Evolutionary conservation across 331 rosid species (phyloP), one percentile per base, ranked within the genome.

Genomic region (Telfairia occidentalis): DNA sequence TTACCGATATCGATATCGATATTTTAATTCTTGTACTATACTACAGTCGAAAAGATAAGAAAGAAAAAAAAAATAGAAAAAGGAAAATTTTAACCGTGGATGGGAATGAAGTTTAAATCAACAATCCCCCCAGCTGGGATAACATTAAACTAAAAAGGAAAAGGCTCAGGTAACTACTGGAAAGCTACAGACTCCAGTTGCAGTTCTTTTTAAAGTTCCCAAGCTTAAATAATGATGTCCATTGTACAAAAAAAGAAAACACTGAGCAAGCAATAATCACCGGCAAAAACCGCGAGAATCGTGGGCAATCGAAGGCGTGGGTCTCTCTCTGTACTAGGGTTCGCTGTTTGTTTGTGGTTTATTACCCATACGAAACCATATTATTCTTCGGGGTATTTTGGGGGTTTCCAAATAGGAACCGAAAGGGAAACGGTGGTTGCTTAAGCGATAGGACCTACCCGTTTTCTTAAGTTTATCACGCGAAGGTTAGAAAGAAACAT

Each of bases 321-420:
- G 71, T 64, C 71, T 64, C 71, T 64, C 71, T 64, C 30, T 64
- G 46, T 64, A 64, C 71, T 64, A 64, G 71, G 71, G 71, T 64
- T 64, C 70, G 49, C 42, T 37, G 71, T 64, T 64, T 64, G 49
- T 9, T 64, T 12, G 49, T 37, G 71, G 9, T 64, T 35, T 61
- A 18, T 61, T 61, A 61, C 26, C 23, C 69, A 7, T 12, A 18
- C n/a, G 69, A 32, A 61, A 61, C 69, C 45, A 3, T n/a, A 37
- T 21, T 19, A 64, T 64, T 64, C n/a, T 64, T 64, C 49, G 18
- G 9, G n/a, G 71, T 64, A 37, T 35, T 35, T 19, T 19, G 71
- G 43, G 67, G 26, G 57, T 50, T 50, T 7, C n/a, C 53, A 10
- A n/a, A n/a, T n/a, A n/a, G n/a, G n/a, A n/a, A n/a, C n/a, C n/a